Base-by-base conservation (phyloP, 805 yeast species). In the Starmerella apis region DNA sequence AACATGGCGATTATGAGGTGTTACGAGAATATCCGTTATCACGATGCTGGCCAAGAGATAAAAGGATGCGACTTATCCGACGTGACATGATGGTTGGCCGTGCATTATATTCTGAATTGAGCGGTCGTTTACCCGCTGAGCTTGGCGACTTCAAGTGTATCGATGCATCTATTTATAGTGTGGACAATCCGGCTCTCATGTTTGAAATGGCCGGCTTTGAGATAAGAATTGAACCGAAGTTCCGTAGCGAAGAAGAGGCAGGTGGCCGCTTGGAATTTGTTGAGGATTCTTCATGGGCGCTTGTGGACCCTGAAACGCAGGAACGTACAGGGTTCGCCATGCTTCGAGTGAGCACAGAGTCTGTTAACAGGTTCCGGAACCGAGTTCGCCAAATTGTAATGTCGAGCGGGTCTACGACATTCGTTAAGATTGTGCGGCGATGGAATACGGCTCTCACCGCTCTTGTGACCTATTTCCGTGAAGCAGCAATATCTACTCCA, bases 161-260 rank as follows among this genome's bases (percentile, higher is more conserved):
- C 31, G 81, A 80, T 47, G 88, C 87, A 0, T 86, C 96, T 0
- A 95, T 92, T 1, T 92, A 90, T 65, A 84, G 95, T 16, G 77
- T 75, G 49, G 95, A 88, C 53, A 92, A 92, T 61, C 90, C 96
- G 7, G 94, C 90, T 58, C 63, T 92, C 52, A 68, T 90, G 28
- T 86, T 90, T 59, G 76, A 92, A 0, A 84, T 92, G 88, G 82
- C 92, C 66, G 99, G 98, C 0, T 92, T 92, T 68, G 98, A 92
- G 61, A 82, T 92, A 1, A 71, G 98, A 49, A 81, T 92, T 27
- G 64, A 85, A 39, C 98, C 98, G 3, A 85, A 79, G 59, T 56
- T 66, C 20, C 73, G 96, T 56, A 68, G 65, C 6, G 84, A 75
- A 28, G 76, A 73, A 3, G 47, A 47, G 36, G 33, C 35, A 1